Evolutionary conservation across 305 asterid species (phyloP), one percentile per base, ranked within the genome.

Genomic region (Lippia alba): DNA sequence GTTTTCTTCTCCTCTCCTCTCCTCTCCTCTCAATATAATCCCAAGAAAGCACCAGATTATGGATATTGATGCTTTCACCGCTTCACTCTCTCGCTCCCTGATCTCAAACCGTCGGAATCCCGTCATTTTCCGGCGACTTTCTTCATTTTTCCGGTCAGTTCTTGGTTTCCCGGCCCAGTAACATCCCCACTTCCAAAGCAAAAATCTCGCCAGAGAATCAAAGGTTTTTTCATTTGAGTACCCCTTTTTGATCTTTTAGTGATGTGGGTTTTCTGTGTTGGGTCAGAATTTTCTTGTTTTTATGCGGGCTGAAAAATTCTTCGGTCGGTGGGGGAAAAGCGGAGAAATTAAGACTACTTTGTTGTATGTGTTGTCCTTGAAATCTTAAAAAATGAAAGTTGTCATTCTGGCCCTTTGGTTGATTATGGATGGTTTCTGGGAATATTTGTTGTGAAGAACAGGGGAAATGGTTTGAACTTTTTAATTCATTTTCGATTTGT

Each of bases 1-100:
- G 87, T 71, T 80, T 78, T 84, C 84, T 81, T 79, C 87, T 77
- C 84, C 83, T 67, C 54, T 9, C 61, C 5, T 56, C 78, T 5
- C 73, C 19, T 66, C 70, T 66, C 3, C 7, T 6, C 1, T 36
- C 71, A 73, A 58, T 78, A 76, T 36, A 73, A 59, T 67, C 73
- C 65, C 32, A 64, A 76, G 71, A 19, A 45, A 61, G 33, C 70
- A 33, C 61, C 40, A 54, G 44, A 32, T 58, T 67, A 80, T 79
- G 90, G 78, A 73, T 59, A 75, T 74, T 73, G 77, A 72, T 82
- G 69, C 83, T 69, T 74, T 59, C 57, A 55, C 66, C 33, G 12
- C 70, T 66, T 61, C 67, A 14, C 69, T 73, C 68, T 80, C 83
- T 80, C 76, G 50, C 32, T 49, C 10, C 67, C 83, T 79, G 79